Percentiles rank a stretch among this genome's conserved stretches.
phyloP scores from a whole-genome alignment of 768 basidiomycete genomes.

The Clitopilus hobsonii region DNA sequence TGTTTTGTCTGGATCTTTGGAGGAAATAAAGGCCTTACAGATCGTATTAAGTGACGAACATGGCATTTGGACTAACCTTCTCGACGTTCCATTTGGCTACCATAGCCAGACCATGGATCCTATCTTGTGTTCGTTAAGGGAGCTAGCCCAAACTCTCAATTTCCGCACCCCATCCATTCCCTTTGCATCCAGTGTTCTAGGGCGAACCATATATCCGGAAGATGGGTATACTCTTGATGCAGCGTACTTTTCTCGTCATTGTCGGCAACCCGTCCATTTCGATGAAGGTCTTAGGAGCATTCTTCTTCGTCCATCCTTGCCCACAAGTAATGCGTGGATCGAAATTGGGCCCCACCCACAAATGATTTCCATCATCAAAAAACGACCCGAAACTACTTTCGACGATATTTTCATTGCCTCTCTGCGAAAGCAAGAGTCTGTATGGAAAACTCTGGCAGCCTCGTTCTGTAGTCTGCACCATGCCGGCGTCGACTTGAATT shows the following conservation, averaged over 20 bases:
- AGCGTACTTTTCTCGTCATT: slow-evolving; percentile 57
- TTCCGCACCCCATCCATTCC: slow-evolving; percentile 49
- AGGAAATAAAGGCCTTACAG: slow-evolving; percentile 37
- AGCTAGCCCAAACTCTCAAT: slow-evolving; percentile 28
- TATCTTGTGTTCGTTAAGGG: slow-evolving; percentile 43
- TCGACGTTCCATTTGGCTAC: slow-evolving; percentile 58
- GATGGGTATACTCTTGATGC: slow-evolving; percentile 41
- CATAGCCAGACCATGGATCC: slow-evolving; percentile 66
- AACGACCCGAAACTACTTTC: slow-evolving; percentile 25
- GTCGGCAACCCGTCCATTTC: slow-evolving; percentile 54
- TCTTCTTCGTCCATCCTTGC: slow-evolving; percentile 17
- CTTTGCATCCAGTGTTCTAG: slow-evolving; percentile 58
- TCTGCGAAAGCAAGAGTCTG: slow-evolving; percentile 37
- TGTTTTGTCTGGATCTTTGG: slow-evolving; percentile 53
- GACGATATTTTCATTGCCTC: slow-evolving; percentile 41
- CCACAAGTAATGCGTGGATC: slow-evolving; percentile 44
- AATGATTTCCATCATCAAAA: slow-evolving; percentile 52
- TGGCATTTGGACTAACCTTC: slow-evolving; percentile 33
- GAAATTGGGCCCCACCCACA: slow-evolving; percentile 65
- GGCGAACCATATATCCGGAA: slow-evolving; percentile 47
- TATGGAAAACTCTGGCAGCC: slow-evolving; percentile 39
- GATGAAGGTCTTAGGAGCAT: slow-evolving; percentile 43
- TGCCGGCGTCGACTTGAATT: slow-evolving; percentile 35
- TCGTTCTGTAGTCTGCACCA: slow-evolving; percentile 47
- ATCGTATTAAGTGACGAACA: slow-evolving; percentile 29